These are phyloP conservation scores for Metschnikowia colocasiae DNA, from an alignment of 805 yeast species.

Conservation along the genomic window DNA sequence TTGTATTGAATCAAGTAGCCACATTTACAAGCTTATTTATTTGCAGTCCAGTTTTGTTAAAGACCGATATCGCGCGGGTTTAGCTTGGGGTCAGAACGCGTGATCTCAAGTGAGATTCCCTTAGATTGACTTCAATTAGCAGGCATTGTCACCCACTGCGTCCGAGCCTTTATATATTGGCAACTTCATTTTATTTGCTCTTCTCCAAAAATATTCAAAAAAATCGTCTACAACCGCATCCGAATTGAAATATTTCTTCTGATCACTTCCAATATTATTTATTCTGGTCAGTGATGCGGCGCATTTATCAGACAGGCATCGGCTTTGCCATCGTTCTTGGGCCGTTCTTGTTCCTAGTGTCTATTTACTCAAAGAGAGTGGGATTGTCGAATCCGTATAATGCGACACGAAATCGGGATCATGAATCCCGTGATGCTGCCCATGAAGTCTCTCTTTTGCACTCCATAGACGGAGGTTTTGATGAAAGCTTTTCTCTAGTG, in stretches of 20 bases:
- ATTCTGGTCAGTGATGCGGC: not conserved
- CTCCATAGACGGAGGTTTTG: constrained; percentile 1
- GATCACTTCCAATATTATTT: not conserved
- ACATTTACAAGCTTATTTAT: not conserved
- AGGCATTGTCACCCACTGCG: not conserved
- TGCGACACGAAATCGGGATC: too few relatives aligned
- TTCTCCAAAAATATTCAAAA: not conserved
- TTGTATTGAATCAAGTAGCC: not conserved
- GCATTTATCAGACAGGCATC: not conserved
- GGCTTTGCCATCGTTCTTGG: not conserved
- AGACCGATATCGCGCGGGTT: not conserved
- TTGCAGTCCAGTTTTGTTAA: not conserved
- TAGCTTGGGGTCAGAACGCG: not conserved
- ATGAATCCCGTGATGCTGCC: not conserved
- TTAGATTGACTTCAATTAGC: not conserved
- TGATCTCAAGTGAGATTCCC: not conserved
- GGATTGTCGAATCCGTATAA: not conserved
- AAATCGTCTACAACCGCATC: too few relatives aligned
- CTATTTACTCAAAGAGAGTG: not conserved
- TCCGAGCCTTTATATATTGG: not conserved
- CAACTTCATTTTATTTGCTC: not conserved
- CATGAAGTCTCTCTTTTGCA: not conserved
- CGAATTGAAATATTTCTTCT: too few relatives aligned
- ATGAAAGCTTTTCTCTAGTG: constrained; percentile 19
- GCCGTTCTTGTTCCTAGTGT: not conserved